A percentile compares a stretch with the other conserved stretches of the same genome.
phyloP scores from a whole-genome alignment of 495 filamentous ascomycete genomes.

The Neurospora sp. region DNA sequence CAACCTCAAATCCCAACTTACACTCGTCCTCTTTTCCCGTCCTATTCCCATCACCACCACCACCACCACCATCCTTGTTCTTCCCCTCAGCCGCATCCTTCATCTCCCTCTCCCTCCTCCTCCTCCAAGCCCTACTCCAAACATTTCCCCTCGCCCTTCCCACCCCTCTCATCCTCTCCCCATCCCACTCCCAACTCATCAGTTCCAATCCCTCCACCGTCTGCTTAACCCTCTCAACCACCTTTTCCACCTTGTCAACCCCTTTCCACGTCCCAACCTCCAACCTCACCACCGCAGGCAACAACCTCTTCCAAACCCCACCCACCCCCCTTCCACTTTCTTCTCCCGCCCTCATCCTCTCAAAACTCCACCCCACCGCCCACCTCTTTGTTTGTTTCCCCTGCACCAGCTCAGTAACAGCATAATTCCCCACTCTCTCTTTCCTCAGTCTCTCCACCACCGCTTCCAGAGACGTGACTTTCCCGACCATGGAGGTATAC shows the following conservation, averaged over 20 bases:
- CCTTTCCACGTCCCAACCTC: slow-evolving; percentile 1
- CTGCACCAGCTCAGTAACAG: slow-evolving; percentile 70
- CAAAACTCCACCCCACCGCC: slow-evolving; percentile 84
- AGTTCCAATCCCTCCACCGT: slow-evolving; percentile 45
- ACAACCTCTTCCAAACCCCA: slow-evolving; percentile 44
- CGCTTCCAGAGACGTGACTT: slow-evolving; percentile 52
- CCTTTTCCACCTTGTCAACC: slow-evolving; percentile 3
- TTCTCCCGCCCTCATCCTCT: slow-evolving; percentile 40
- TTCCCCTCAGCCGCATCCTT: neutral
- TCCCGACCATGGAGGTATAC: slow-evolving; percentile 91
- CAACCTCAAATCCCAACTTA: slow-evolving; percentile 17
- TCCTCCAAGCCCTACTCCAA: slow-evolving; percentile 41
- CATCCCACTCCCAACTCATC: slow-evolving; percentile 37
- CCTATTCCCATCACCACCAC: neutral
- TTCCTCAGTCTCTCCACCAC: slow-evolving; percentile 53
- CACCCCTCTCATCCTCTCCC: slow-evolving; percentile 17
- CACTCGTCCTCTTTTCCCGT: slow-evolving; percentile 4
- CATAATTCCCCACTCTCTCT: slow-evolving; percentile 62
- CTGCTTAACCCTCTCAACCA: slow-evolving; percentile 10
- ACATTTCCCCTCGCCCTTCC: slow-evolving; percentile 34
- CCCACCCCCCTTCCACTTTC: neutral
- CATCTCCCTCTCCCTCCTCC: slow-evolving; percentile 19
- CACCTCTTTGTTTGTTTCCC: slow-evolving; percentile 74
- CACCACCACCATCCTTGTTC: neutral
- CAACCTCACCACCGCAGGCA: slow-evolving; percentile 45